Evolutionary conservation across 805 yeast genomes (phyloP).

Genomic region (Wickerhamiella vanderwaltii): DNA sequence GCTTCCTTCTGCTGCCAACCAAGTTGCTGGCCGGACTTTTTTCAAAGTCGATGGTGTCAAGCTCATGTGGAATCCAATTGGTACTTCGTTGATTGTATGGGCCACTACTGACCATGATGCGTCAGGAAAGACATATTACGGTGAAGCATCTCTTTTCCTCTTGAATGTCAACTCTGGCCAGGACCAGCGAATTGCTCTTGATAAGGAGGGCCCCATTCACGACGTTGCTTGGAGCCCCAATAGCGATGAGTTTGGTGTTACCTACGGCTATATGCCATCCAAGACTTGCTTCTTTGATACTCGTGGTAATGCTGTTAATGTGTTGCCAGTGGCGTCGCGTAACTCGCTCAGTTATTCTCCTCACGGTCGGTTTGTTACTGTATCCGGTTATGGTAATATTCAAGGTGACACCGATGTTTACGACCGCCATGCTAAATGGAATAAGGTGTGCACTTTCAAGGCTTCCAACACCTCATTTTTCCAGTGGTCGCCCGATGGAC

Average conservation of each 20-base stretch:
- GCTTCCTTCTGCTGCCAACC: constrained; percentile 60
- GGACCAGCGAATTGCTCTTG: constrained; percentile 75
- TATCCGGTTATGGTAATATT: constrained; percentile 96
- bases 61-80: constrained; percentile 86
- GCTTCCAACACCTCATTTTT: constrained; percentile 95
- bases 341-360: constrained; percentile 89
- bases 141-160: constrained; percentile 84
- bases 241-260: constrained; percentile 93
- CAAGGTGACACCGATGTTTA: constrained; percentile 93
- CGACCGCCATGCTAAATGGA: constrained; percentile 79
- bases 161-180: constrained; percentile 75
- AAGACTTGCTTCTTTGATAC: constrained; percentile 89
- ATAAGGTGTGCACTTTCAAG: constrained; percentile 66
- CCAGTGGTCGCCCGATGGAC: constrained; percentile 97
- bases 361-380: constrained; percentile 77
- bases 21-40: constrained; percentile 74
- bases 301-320: constrained; percentile 75
- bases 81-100: constrained; percentile 85
- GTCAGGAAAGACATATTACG: constrained; percentile 87
- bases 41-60: constrained; percentile 93
- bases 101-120: constrained; percentile 95
- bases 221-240: constrained; percentile 96
- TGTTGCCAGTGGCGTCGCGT: constrained; percentile 75
- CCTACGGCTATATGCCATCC: constrained; percentile 96
- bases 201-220: constrained; percentile 93